Conservation (phyloP, 148 eudicot species). For the Heliosperma pusillum region DNA sequence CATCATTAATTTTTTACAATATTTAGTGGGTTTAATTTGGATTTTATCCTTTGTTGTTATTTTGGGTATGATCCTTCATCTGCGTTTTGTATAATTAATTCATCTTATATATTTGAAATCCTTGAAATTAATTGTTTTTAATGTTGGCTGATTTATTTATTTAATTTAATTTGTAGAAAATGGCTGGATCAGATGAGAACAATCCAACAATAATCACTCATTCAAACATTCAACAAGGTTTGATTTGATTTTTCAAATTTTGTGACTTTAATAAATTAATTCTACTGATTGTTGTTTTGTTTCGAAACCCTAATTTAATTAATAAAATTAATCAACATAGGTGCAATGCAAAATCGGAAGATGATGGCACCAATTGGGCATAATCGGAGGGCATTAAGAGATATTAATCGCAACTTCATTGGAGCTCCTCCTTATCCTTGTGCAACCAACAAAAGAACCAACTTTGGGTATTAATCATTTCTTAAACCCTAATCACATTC, state of each 20-base stretch:
- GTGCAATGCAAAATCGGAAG: slow-evolving; percentile 34
- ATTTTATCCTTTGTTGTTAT: not conserved
- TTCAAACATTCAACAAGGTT: slow-evolving; percentile 47
- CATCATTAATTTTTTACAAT: slow-evolving; percentile 3
- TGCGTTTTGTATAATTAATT: slow-evolving; percentile 1
- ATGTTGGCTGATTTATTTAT: too few relatives aligned
- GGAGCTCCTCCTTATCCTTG: slow-evolving; percentile 45
- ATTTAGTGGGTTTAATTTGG: slow-evolving; percentile 12
- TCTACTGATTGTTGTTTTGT: not conserved
- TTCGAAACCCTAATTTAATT: slow-evolving; percentile 25
- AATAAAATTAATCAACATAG: slow-evolving; percentile 22
- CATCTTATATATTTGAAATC: slow-evolving; percentile 1
- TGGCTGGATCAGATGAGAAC: slow-evolving; percentile 80
- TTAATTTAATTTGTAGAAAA: slow-evolving; percentile 13
- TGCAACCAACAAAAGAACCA: slow-evolving; percentile 45
- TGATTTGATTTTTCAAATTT: not conserved
- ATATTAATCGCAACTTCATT: slow-evolving; percentile 46
- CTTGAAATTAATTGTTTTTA: slow-evolving; percentile 15
- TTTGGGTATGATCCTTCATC: not conserved
- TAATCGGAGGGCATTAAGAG: slow-evolving; percentile 60
- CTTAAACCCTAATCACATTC: slow-evolving; percentile 19
- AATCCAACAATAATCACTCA: slow-evolving; percentile 40
- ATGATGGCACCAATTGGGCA: slow-evolving; percentile 45
- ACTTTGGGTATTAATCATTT: slow-evolving; percentile 40
- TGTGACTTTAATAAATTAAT: not conserved